A percentile compares a stretch with the other conserved stretches of the same genome.
These are phyloP conservation scores for Rhynchospora breviuscula DNA, from an alignment of 176 grass and related monocot genomes.

Conservation along the genomic window DNA sequence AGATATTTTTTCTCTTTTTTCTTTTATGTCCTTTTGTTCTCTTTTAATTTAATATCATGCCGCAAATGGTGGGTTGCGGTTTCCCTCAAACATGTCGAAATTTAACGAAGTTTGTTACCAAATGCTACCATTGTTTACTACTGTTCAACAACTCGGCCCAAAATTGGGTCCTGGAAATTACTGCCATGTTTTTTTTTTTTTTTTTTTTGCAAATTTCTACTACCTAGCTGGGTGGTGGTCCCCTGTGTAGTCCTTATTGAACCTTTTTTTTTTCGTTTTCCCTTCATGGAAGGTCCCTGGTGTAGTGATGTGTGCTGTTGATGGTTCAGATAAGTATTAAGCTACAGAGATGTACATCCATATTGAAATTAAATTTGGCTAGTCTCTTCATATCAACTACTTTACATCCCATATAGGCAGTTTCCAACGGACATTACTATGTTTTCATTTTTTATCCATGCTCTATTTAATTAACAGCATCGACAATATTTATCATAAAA, in stretches of 20 bases:
- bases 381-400: neutral
- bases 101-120: neutral
- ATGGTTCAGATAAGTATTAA: conserved; percentile 15
- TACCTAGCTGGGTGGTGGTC: neutral
- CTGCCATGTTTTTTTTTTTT: neutral
- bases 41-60: neutral
- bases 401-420: neutral
- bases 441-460: neutral
- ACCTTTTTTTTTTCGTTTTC: too few species aligned
- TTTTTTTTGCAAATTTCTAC: neutral
- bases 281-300: neutral
- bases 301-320: neutral
- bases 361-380: neutral
- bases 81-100: neutral
- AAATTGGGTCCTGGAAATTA: conserved; percentile 7
- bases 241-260: neutral
- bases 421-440: neutral
- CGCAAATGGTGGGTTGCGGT: neutral
- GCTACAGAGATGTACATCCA: neutral
- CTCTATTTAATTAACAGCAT: neutral
- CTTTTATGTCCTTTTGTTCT: neutral
- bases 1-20: neutral
- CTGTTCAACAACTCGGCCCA: neutral
- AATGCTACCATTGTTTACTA: neutral
- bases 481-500: conserved; percentile 6